Percentiles rank a stretch among this genome's conserved stretches.
phyloP scores from a whole-genome alignment of 1,284 basidiomycete genomes.

The Leccinum colubrinum region DNA sequence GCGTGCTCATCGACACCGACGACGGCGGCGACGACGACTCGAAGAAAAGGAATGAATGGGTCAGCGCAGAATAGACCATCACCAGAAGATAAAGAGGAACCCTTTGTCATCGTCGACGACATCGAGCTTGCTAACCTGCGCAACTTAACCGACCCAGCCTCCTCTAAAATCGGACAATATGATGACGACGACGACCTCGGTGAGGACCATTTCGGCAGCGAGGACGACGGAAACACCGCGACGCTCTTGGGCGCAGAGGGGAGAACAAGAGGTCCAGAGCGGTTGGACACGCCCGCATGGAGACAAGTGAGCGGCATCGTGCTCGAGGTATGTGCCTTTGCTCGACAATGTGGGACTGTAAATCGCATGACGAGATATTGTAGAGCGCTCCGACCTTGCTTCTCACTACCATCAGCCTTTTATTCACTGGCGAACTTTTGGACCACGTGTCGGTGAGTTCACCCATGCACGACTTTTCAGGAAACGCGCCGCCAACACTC shows the following conservation, averaged over 20 bases:
- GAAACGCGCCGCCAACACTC: slow-evolving; percentile 6
- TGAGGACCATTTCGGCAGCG: background rate
- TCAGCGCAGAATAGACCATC: slow-evolving; percentile 3
- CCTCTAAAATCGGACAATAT: slow-evolving; percentile 13
- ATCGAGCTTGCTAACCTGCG: slow-evolving; percentile 40
- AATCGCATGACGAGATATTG: slow-evolving; percentile 7
- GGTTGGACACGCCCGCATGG: slow-evolving; percentile 37
- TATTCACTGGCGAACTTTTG: slow-evolving; percentile 88
- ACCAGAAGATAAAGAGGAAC: background rate
- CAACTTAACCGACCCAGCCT: slow-evolving; percentile 30
- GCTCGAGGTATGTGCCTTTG: slow-evolving; percentile 50
- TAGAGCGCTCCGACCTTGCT: slow-evolving; percentile 74
- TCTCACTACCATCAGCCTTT: slow-evolving; percentile 67
- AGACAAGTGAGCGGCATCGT: slow-evolving; percentile 57
- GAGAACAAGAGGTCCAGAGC: slow-evolving; percentile 27
- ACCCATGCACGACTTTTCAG: slow-evolving; percentile 5
- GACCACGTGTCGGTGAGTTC: slow-evolving; percentile 80
- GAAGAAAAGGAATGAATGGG: slow-evolving; percentile 9
- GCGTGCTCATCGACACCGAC: slow-evolving; percentile 9
- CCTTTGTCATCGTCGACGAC: slow-evolving; percentile 12
- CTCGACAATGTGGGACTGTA: background rate
- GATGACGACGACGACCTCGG: slow-evolving; percentile 3
- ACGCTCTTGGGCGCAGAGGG: slow-evolving; percentile 34
- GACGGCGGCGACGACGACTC: slow-evolving; percentile 8
- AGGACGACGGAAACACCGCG: slow-evolving; percentile 34